Evolutionary conservation across 441 rosid species (phyloP), one percentile per base, ranked within the genome.

Genomic region (Macaranga tanarius): DNA sequence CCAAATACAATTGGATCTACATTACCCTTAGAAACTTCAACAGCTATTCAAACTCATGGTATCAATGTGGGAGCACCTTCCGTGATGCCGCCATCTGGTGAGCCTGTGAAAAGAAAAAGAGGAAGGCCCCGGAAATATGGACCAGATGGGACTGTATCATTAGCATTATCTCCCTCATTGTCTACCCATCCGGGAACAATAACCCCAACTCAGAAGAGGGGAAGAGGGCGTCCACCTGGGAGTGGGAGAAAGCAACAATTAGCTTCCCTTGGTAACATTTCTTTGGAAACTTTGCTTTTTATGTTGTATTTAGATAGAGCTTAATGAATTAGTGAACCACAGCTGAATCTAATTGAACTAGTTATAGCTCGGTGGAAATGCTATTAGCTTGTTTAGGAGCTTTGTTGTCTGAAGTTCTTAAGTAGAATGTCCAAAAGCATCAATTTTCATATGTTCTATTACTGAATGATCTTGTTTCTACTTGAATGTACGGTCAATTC

Each of bases 121-220:
- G 99, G 99, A 71, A 80, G 99, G 73, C 98, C 99, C 16, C 78
- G 98, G 68, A 92, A 89, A 75, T 92, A 92, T 63, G 98, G 98
- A 63, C 85, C 91, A 17, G 95, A 89, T 60, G 96, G 97, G 71
- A 72, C 86, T 45, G 96, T 89, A 69, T 91, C 98, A 0, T 81
- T 91, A 80, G 98, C 95, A 75, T 86, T 92, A 80, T 86, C 97
- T 51, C 82, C 99, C n/a, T 81, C 96, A 0, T 55, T 88, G 45
- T 81, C 93, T 57, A 76, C 90, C 26, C 86, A 87, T 72, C 86
- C 89, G 0, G 85, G 89, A 38, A 71, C 87, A 7, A 65, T 86
- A 66, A 79, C 91, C 11, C 84, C 97, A 28, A 72, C 86, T 54
- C 95, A 87, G 81, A 95, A 86, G 84, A 84, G 97, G 67, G 97